Base-by-base conservation (phyloP, 2,329 filamentous ascomycete genomes). In the Xylaria sp. region DNA sequence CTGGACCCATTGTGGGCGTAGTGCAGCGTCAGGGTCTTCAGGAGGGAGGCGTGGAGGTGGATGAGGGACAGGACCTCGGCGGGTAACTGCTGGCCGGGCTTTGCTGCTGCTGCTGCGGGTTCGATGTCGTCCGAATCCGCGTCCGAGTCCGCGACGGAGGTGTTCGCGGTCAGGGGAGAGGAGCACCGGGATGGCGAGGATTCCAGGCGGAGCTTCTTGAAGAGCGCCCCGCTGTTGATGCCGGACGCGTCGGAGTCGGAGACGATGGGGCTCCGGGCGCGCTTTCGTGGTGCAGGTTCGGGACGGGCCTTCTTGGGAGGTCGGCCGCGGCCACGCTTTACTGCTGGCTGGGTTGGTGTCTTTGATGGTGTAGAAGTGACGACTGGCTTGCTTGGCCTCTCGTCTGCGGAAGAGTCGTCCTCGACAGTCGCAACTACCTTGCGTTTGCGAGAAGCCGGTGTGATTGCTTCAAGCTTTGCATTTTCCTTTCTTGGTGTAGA, bases 11-110 rank as follows among this genome's bases (percentile, higher is more conserved):
- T 84, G 71, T 92, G 88, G 1, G 86, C 86, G 56, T 85, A 81
- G 64, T 91, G 87, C 8, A 92, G 73, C 0, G 83, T 81, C 20
- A 91, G 74, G 0, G 88, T 85, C 64, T 86, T 86, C 53, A 90
- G 76, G 61, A 92, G 89, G 9, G 86, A 79, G 39, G 77, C 76
- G 69, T 91, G 84, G 21, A 92, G 76, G 52, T 81, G 74, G 46
- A 89, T 72, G 16, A 91, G 75, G 44, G 89, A 83, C 52, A 77
- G 69, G 39, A 86, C 72, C 62, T 84, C 82, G 17, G 66, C 67
- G 9, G 81, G 83, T 4, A 87, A 74, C 39, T 53, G 74, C 39
- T 53, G 48, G 19, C 34, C 17, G 7, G 50, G n/a, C 6, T 64
- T 65, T 26, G 44, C 52, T 21, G 49, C 39, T n/a, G 53, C 43